Percentiles rank a stretch among this genome's conserved stretches.
phyloP scores from a whole-genome alignment of 2,329 filamentous ascomycete genomes.

The Fusarium veterinarium region DNA sequence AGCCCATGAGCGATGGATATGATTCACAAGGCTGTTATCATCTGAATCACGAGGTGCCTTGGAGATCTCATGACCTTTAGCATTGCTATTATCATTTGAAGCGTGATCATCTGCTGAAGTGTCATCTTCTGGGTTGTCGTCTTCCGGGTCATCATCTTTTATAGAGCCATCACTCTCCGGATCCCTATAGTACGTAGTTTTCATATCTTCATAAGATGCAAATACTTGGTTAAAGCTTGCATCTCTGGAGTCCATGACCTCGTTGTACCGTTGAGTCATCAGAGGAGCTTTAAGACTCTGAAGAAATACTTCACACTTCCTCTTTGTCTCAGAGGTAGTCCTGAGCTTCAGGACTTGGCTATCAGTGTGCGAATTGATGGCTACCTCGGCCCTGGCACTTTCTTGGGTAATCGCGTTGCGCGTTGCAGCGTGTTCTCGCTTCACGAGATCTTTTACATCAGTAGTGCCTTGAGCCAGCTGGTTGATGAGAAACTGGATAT shows the following conservation, averaged over 20 bases:
- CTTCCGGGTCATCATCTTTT: too few species aligned
- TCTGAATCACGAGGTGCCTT: too few species aligned
- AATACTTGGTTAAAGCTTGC: neutral
- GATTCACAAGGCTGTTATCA: too few species aligned
- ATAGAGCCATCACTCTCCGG: too few species aligned
- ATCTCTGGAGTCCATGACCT: fast-evolving
- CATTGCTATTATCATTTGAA: too few species aligned
- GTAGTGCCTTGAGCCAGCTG: fast-evolving
- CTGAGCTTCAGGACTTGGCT: fast-evolving
- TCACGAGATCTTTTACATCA: fast-evolving
- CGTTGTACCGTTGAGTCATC: neutral
- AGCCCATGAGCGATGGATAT: too few species aligned
- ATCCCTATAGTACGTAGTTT: too few species aligned
- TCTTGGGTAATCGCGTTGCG: fast-evolving
- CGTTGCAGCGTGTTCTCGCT: fast-evolving
- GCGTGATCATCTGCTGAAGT: too few species aligned
- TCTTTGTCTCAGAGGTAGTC: fast-evolving
- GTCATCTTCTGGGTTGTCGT: too few species aligned
- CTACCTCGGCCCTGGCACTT: fast-evolving
- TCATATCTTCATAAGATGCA: neutral
- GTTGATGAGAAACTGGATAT: fast-evolving
- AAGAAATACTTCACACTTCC: fast-evolving
- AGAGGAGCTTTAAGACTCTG: neutral
- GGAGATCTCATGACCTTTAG: too few species aligned
- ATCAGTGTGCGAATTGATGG: fast-evolving